Evolutionary conservation across 129 eudicot genomes (phyloP).

Genomic region (Helianthus tuberosus): DNA sequence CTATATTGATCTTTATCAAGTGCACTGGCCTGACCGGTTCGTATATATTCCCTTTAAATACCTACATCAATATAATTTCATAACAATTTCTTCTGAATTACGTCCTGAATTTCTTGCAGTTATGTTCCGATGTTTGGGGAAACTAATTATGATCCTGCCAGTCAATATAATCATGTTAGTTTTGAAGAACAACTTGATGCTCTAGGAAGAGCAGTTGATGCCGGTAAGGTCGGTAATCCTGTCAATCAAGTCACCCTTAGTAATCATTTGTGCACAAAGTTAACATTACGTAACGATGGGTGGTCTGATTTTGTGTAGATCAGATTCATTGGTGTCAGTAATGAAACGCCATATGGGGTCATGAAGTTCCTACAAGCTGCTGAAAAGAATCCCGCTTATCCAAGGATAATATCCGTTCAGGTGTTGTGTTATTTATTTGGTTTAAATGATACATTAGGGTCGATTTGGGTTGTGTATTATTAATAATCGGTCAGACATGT

Average conservation of each 20-base stretch:
- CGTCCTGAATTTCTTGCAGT: slow-evolving; percentile 43
- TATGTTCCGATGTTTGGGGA: slow-evolving; percentile 99
- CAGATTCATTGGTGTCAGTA: slow-evolving; percentile 88
- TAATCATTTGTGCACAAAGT: background rate
- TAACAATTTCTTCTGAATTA: background rate
- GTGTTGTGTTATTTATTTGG: slow-evolving; percentile 39
- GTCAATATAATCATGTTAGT: slow-evolving; percentile 51
- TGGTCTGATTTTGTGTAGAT: slow-evolving; percentile 50
- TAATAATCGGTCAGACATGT: background rate
- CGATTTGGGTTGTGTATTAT: background rate
- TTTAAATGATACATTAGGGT: slow-evolving; percentile 3
- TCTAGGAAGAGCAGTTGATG: slow-evolving; percentile 73
- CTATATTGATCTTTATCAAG: slow-evolving; percentile 86
- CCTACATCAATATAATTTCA: background rate
- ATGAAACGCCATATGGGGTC: slow-evolving; percentile 95
- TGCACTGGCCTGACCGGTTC: slow-evolving; percentile 99
- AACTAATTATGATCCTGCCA: slow-evolving; percentile 70
- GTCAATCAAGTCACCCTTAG: background rate
- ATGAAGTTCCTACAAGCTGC: slow-evolving; percentile 89
- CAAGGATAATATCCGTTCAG: slow-evolving; percentile 85
- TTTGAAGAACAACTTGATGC: slow-evolving; percentile 86
- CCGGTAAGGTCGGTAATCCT: slow-evolving; percentile 80
- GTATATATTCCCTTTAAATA: slow-evolving; percentile 35
- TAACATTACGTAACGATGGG: background rate
- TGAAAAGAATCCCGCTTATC: slow-evolving; percentile 38